A percentile compares a stretch with the other conserved stretches of the same genome.
Evolutionary conservation across 306 rosid species (phyloP).

Genomic region (Sicyos edulis): DNA sequence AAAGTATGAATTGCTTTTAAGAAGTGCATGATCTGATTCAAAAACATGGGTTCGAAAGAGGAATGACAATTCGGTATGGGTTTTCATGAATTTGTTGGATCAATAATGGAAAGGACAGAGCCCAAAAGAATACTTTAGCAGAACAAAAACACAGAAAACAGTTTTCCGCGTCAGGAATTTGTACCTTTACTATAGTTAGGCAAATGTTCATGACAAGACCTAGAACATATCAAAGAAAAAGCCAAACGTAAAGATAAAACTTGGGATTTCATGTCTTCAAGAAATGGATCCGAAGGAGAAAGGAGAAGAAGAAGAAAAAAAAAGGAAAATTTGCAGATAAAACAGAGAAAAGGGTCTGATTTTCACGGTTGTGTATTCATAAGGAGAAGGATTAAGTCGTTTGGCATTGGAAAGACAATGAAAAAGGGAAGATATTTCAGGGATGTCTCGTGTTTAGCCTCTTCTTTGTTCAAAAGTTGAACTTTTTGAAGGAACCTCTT

Average conservation of each 20-base stretch:
- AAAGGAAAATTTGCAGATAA: slow-evolving; percentile 6
- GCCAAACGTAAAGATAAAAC: slow-evolving; percentile 7
- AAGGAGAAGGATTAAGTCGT: slow-evolving; percentile 60
- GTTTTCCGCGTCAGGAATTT: slow-evolving; percentile 18
- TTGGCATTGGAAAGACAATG: slow-evolving; percentile 71
- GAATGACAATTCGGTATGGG: slow-evolving; percentile 26
- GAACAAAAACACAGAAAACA: slow-evolving; percentile 17
- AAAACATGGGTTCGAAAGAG: slow-evolving; percentile 51
- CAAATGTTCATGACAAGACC: slow-evolving; percentile 16
- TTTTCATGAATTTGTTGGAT: slow-evolving; percentile 35
- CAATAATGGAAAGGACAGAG: slow-evolving; percentile 28
- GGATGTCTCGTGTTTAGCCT: slow-evolving; percentile 59
- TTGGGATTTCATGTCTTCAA: slow-evolving; percentile 36
- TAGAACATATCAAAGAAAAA: slow-evolving; percentile 23
- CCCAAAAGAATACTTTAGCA: slow-evolving; percentile 23
- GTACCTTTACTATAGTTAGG: slow-evolving; percentile 21
- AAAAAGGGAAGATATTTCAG: slow-evolving; percentile 52
- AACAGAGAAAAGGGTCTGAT: slow-evolving; percentile 34
- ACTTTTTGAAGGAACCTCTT: slow-evolving; percentile 24
- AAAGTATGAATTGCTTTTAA: slow-evolving; percentile 65
- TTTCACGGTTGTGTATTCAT: slow-evolving; percentile 49
- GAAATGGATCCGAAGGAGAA: slow-evolving; percentile 28
- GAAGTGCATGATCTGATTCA: slow-evolving; percentile 76
- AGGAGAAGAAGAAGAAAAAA: slow-evolving; percentile 15
- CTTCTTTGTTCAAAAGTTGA: slow-evolving; percentile 54